Conservation (phyloP, 2,329 filamentous ascomycete species). For the Neonectria magnoliae region DNA sequence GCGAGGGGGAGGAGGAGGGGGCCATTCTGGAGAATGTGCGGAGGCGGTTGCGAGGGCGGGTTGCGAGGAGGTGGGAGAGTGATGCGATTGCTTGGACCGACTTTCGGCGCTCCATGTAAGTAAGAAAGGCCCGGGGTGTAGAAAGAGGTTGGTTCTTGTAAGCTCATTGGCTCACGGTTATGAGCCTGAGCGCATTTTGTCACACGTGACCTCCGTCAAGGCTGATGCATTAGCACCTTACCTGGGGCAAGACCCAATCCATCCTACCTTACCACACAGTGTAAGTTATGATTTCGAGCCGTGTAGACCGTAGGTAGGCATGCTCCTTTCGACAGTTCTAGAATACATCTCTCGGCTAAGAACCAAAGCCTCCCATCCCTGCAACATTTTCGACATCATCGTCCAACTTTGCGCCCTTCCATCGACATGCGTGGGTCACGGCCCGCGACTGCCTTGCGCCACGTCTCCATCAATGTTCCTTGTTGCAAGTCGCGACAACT, state of each 20-base stretch:
- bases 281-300: too few species aligned
- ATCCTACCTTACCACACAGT: too few species aligned
- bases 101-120: neutral
- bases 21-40: conserved; percentile 32
- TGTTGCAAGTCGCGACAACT: too few species aligned
- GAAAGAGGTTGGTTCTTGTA: too few species aligned
- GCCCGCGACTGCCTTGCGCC: conserved; percentile 11
- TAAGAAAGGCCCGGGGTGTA: neutral
- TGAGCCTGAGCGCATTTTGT: too few species aligned
- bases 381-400: neutral
- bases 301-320: too few species aligned
- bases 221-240: too few species aligned
- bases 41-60: neutral
- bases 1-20: conserved; percentile 3
- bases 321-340: too few species aligned
- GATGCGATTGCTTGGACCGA: neutral
- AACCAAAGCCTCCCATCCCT: neutral
- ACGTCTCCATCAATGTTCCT: neutral
- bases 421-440: conserved; percentile 28
- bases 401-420: conserved; percentile 33
- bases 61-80: neutral
- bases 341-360: too few species aligned
- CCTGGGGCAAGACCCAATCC: too few species aligned
- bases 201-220: too few species aligned
- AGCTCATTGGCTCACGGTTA: too few species aligned